Percentiles rank a stretch among this genome's conserved stretches.
Conservation (phyloP, 352 stramenopile species). For the Globisporangium emineosum region DNA sequence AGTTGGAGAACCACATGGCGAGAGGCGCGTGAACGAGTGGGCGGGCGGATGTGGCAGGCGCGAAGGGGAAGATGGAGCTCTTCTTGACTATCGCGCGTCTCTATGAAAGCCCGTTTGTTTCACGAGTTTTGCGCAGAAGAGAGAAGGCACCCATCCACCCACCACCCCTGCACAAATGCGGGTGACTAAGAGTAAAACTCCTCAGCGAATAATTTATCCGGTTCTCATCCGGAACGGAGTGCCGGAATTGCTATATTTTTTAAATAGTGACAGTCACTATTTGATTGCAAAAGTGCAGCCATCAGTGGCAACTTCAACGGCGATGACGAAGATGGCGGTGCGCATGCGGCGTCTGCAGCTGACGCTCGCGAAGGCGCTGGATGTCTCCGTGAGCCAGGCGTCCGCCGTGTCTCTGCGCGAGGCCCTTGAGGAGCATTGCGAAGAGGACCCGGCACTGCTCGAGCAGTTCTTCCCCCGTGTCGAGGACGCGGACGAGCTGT, state of each 20-base stretch:
- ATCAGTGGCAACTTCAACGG: conserved; percentile 1
- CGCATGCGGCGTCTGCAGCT: conserved; percentile 52
- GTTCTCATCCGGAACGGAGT: neutral
- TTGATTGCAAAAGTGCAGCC: no score
- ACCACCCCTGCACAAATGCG: no score
- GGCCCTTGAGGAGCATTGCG: conserved; percentile 51
- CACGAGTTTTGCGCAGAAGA: neutral
- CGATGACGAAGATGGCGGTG: neutral
- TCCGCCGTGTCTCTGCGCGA: conserved; percentile 43
- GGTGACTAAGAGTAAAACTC: no score
- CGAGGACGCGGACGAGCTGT: conserved; percentile 32
- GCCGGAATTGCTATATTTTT: no score
- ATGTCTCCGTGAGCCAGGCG: conserved; percentile 50
- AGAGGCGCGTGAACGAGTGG: neutral
- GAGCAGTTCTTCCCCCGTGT: conserved; percentile 39
- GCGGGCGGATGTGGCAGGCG: neutral
- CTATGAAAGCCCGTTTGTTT: conserved; percentile 7
- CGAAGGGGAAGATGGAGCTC: neutral
- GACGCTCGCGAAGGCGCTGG: conserved; percentile 64
- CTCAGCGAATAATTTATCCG: neutral
- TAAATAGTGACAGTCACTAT: no score
- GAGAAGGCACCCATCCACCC: no score
- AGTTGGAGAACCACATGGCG: conserved; percentile 76
- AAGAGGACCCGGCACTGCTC: conserved; percentile 46
- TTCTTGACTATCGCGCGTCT: neutral